Evolutionary conservation across 2,329 filamentous ascomycete genomes (phyloP).

Genomic region (Fusarium sp.): DNA sequence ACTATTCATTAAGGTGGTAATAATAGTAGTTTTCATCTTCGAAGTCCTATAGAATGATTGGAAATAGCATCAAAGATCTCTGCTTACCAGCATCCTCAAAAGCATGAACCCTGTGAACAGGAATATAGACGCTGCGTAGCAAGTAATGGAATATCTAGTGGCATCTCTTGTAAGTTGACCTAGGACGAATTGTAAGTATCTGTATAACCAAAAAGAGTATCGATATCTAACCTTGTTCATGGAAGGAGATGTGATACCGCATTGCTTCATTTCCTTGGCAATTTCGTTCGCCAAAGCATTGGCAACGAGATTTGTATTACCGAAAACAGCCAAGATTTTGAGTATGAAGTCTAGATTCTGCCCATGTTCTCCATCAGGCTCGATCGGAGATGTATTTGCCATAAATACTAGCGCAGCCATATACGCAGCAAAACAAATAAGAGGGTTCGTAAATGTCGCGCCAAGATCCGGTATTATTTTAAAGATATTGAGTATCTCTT

Average conservation of each 20-base stretch:
- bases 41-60: no score
- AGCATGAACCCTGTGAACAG: no score
- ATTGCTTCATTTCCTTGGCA: constrained; percentile 11
- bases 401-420: constrained; percentile 12
- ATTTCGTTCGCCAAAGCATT: constrained; percentile 2
- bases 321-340: constrained; percentile 2
- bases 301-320: not conserved
- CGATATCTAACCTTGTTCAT: not conserved
- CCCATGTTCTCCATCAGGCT: not conserved
- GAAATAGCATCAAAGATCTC: not conserved
- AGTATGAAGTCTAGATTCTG: constrained; percentile 9
- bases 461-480: constrained; percentile 11
- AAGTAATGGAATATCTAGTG: constrained; percentile 3
- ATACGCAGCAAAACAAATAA: constrained; percentile 16
- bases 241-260: not conserved
- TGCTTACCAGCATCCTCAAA: not conserved
- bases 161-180: not conserved
- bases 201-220: fast-evolving
- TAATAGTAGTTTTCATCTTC: not conserved
- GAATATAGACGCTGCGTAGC: constrained; percentile 10
- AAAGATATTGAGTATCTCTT: constrained; percentile 17
- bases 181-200: not conserved
- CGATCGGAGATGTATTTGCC: not conserved
- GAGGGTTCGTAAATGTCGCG: constrained; percentile 3
- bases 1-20: not conserved